phyloP scores from a whole-genome alignment of 2,329 filamentous ascomycete genomes.

The Ascochyta fabae region DNA sequence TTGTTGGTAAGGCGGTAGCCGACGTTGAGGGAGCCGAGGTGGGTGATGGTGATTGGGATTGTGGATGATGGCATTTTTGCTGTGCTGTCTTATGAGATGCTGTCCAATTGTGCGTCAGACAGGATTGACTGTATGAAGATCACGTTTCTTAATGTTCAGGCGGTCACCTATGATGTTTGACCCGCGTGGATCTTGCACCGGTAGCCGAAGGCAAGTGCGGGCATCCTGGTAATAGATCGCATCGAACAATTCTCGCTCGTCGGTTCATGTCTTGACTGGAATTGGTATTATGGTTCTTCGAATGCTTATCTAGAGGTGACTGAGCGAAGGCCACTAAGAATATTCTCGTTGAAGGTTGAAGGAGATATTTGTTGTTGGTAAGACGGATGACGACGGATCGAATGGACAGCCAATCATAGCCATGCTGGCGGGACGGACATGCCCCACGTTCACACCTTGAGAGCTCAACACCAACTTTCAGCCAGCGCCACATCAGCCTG shows the following conservation, averaged over 20 bases:
- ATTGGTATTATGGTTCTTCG: not conserved
- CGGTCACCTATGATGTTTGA: conserved; percentile 8
- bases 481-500: not conserved
- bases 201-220: conserved; percentile 11
- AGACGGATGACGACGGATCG: not conserved
- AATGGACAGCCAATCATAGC: not conserved
- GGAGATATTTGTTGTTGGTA: not conserved
- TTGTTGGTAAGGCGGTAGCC: conserved; percentile 20
- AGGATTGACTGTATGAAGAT: not conserved
- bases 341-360: not conserved
- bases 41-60: conserved; percentile 13
- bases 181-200: conserved; percentile 9
- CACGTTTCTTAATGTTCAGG: not conserved
- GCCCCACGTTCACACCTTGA: not conserved
- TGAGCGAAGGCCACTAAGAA: not conserved
- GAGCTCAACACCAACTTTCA: not conserved
- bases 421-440: not conserved
- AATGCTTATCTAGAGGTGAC: not conserved
- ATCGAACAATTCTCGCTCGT: not conserved
- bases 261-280: not conserved
- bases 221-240: conserved; percentile 1
- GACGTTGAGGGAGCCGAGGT: conserved; percentile 17
- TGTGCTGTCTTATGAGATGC: not conserved
- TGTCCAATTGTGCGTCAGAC: not conserved
- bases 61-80: conserved; percentile 12